These are phyloP conservation scores for Oxyria digyna DNA, from an alignment of 148 eudicot species.

Conservation along the genomic window DNA sequence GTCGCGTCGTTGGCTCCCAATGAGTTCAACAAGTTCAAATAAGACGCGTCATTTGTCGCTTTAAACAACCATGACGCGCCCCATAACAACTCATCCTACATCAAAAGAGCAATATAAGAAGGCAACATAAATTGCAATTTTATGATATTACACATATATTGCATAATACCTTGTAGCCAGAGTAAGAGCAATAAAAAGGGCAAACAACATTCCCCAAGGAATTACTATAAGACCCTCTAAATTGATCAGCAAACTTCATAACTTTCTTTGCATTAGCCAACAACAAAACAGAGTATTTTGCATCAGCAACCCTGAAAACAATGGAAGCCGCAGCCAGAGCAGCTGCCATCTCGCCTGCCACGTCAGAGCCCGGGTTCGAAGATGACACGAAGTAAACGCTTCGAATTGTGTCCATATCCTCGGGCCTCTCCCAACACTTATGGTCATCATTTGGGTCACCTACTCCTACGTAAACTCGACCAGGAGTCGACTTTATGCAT, in stretches of 20 bases:
- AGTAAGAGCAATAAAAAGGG: conserved; percentile 91
- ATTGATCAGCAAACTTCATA: conserved; percentile 61
- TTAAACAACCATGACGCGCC: conserved; percentile 86
- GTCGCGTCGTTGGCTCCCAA: conserved; percentile 63
- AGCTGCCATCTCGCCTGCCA: conserved; percentile 89
- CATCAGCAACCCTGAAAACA: conserved; percentile 40
- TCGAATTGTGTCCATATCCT: conserved; percentile 81
- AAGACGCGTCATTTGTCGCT: conserved; percentile 52
- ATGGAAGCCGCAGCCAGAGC: conserved; percentile 81
- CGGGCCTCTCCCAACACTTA: conserved; percentile 86
- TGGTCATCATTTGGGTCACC: conserved; percentile 88
- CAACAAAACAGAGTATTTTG: conserved; percentile 34
- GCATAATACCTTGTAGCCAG: conserved; percentile 64
- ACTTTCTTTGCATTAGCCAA: conserved; percentile 52
- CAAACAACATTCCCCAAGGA: conserved; percentile 66
- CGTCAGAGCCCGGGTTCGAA: conserved; percentile 78
- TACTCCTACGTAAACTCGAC: conserved; percentile 70
- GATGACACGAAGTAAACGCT: conserved; percentile 57
- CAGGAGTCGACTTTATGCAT: conserved; percentile 66
- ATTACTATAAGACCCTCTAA: conserved; percentile 77
- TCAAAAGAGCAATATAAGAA: background rate
- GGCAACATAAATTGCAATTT: no score
- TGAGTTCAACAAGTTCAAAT: conserved; percentile 40
- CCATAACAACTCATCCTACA: conserved; percentile 86
- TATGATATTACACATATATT: background rate